Percentiles rank a stretch among this genome's conserved stretches.
phyloP scores from a whole-genome alignment of 2,329 filamentous ascomycete genomes.

The Penicillium sp. region DNA sequence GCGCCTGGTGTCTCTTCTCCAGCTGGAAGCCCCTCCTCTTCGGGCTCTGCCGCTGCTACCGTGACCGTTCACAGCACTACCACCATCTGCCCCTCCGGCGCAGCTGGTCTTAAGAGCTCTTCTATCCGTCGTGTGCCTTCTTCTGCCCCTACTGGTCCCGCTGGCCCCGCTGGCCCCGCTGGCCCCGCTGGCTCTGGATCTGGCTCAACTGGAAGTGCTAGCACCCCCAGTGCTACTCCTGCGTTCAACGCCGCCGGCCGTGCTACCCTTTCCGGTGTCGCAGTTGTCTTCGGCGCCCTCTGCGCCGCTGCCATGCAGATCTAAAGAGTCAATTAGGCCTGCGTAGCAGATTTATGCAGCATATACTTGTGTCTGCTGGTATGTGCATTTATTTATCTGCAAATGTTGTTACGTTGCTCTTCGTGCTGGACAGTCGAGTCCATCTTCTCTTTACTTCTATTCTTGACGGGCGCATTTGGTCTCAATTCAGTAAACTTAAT shows the following conservation, averaged over 20 bases:
- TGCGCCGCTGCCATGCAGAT: constrained; percentile 33
- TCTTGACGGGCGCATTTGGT: background rate
- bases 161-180: constrained; percentile 11
- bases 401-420: constrained; percentile 3
- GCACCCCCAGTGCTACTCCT: constrained; percentile 17
- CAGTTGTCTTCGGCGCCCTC: constrained; percentile 32
- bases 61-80: constrained; percentile 15
- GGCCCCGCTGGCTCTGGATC: background rate
- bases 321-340: constrained; percentile 17
- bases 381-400: background rate
- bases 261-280: constrained; percentile 32
- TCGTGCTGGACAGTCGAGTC: constrained; percentile 10
- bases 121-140: constrained; percentile 16
- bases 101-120: constrained; percentile 15
- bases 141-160: constrained; percentile 14
- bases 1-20: constrained; percentile 8
- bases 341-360: background rate
- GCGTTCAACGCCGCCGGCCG: constrained; percentile 36
- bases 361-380: background rate
- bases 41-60: constrained; percentile 3
- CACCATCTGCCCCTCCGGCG: constrained; percentile 18
- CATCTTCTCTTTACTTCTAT: constrained; percentile 7
- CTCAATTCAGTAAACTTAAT: constrained; percentile 12
- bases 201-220: background rate
- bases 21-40: constrained; percentile 2